Base-by-base conservation (phyloP, 352 stramenopile genomes). In the Saprolegnia parasitica region DNA sequence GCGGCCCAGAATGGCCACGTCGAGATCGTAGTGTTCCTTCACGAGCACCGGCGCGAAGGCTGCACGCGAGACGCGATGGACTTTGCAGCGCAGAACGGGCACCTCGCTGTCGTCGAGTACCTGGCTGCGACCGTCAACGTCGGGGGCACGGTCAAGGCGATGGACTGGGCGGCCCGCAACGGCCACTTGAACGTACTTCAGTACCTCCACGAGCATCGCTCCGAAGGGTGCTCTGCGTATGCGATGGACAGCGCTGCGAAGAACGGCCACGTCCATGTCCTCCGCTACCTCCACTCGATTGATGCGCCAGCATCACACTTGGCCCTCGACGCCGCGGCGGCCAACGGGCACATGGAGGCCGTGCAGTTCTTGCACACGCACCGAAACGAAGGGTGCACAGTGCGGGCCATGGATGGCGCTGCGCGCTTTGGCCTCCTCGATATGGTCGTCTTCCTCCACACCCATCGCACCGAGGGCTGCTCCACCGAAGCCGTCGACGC, bases 61-160 rank as follows among this genome's bases (percentile, higher is more conserved):
- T 83, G 76, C 42, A 78, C 42, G 42, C 11, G 13, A 10, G 65
- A 56, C 75, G 26, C 75, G 5, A 80, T 83, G 60, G 73, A 81
- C 54, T 72, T 65, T 6, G 77, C 75, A 18, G 77, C 77, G 15
- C 58, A 77, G 10, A 67, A 78, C 39, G 77, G 76, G 11, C 24
- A 79, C n/a, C 8, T 81, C 8, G 74, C 77, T 10, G 63, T 84
- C 56, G 74, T 80, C 11, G 39, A 50, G 20, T 84, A 71, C 58
- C 60, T 84, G 0, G 46, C 77, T 32, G 62, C 18, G 6, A 9
- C 20, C 35, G 54, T 49, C 42, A n/a, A n/a, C 18, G 42, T 49
- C 42, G 42, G 13, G 18, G 42, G 42, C 11, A 49, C 42, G 11
- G 42, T n/a, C 42, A 52, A 65, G 47, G 56, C 56, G 10, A 58